phyloP scores from a whole-genome alignment of 805 yeast species.

The Hanseniaspora singularis region DNA sequence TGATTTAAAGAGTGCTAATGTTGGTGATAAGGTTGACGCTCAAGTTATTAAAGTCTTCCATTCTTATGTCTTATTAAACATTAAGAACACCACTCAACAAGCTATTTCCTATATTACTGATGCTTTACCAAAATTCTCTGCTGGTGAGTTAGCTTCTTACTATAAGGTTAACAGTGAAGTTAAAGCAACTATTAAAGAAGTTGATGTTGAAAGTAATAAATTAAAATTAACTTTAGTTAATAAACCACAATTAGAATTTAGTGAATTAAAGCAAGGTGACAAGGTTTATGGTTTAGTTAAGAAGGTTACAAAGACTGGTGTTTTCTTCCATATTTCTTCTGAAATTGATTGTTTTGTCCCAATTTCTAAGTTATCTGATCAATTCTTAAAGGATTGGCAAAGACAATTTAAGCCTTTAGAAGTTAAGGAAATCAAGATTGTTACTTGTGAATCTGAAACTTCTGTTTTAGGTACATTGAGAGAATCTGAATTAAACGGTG shows the following conservation, averaged over 20 bases:
- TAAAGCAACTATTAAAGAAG: constrained; percentile 39
- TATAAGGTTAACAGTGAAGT: constrained; percentile 37
- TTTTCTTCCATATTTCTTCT: constrained; percentile 66
- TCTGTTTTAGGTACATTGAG: constrained; percentile 68
- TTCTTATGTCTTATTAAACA: constrained; percentile 51
- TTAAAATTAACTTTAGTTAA: constrained; percentile 53
- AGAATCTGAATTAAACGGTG: constrained; percentile 68
- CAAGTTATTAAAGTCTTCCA: constrained; percentile 48
- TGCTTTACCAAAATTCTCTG: constrained; percentile 49
- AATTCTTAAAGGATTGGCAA: constrained; percentile 80
- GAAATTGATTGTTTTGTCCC: constrained; percentile 66
- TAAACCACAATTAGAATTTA: constrained; percentile 35
- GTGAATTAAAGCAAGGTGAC: constrained; percentile 55
- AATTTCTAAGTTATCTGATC: constrained; percentile 69
- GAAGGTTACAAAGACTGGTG: constrained; percentile 59
- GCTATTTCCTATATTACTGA: constrained; percentile 59
- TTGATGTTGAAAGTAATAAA: constrained; percentile 28
- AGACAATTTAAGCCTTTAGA: constrained; percentile 59
- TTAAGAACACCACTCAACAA: constrained; percentile 52
- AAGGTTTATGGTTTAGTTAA: constrained; percentile 73
- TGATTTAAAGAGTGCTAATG: constrained; percentile 36
- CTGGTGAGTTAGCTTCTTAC: background rate
- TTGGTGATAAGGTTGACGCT: constrained; percentile 49
- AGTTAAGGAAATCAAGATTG: constrained; percentile 59
- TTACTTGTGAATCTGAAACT: constrained; percentile 48